Evolutionary conservation across 2,329 filamentous ascomycete genomes (phyloP), one percentile per base, ranked within the genome.

Genomic region (Botrytis squamosa): DNA sequence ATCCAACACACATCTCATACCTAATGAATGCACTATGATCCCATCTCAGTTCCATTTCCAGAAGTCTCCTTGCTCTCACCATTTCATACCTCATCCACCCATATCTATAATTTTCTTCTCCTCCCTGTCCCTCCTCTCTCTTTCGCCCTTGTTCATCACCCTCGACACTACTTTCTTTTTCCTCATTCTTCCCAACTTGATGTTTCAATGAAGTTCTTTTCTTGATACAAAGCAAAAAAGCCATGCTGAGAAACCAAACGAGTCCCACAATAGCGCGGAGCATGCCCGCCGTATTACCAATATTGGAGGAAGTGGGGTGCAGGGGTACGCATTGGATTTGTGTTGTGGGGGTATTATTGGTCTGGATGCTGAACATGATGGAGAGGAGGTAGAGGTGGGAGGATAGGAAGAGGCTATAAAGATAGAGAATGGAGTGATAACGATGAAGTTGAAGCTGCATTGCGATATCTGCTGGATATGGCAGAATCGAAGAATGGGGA

Each of bases 1-100:
- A 42, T n/a, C 44, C 44, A 29, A 29, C 14, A 64, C 59, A 40
- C 33, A 42, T 65, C 44, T 71, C 69, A 64, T n/a, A 64, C 44
- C 44, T 52, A 16, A 71, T 25, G 22, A 64, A 38, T 7, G n/a
- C 36, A 4, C 57, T 29, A 63, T 63, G 49, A 57, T 69, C 36
- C 36, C 42, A 57, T 22, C 49, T 25, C 2, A 36, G 49, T n/a
- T 69, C 36, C 49, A 42, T 33, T 57, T 69, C 36, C 16, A 25
- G 6, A 25, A 36, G 66, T 69, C 66, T 57, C 1, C 66, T 49
- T 12, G 22, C 36, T n/a, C 36, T 49, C 22, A 57, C 65, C 25
- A 69, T 69, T 57, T 69, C 49, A 57, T 40, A 42, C 8, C 66
- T 38, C 20, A n/a, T 57, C 25, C 49, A 57, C 16, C 29, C 46